These are phyloP conservation scores for Debaryomyces prosopidis DNA, from an alignment of 805 yeast genomes.

Conservation along the genomic window DNA sequence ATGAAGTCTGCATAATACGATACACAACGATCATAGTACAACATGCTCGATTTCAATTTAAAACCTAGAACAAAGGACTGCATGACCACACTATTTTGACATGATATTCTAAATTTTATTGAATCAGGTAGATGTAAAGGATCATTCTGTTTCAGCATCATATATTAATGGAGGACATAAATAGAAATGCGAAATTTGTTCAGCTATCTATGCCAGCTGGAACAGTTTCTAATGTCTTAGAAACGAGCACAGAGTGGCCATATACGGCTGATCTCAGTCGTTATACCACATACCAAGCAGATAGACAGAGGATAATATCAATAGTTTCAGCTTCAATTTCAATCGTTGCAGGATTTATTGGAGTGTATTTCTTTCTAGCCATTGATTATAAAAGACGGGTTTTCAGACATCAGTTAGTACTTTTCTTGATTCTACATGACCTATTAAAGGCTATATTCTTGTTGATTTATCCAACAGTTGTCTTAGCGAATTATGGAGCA, in stretches of 20 bases:
- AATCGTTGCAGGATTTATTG: constrained; percentile 43
- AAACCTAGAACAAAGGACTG: no score
- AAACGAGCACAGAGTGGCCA: neutral
- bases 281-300: neutral
- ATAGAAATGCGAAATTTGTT: no score
- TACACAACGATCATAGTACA: no score
- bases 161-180: no score
- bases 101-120: no score
- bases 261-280: neutral
- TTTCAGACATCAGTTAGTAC: constrained; percentile 64
- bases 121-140: no score
- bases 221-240: no score
- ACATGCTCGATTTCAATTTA: no score
- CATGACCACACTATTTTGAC: no score
- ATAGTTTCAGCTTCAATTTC: constrained; percentile 23
- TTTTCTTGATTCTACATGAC: constrained; percentile 61
- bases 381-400: constrained; percentile 56
- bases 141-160: no score
- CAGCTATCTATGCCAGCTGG: no score
- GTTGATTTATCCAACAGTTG: constrained; percentile 60
- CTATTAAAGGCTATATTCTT: constrained; percentile 64
- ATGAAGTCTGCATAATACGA: no score
- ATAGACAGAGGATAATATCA: constrained; percentile 4
- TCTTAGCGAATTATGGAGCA: constrained; percentile 35
- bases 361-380: constrained; percentile 54